Conservation (phyloP, 2,329 filamentous ascomycete genomes). For the Penicillium expansum region DNA sequence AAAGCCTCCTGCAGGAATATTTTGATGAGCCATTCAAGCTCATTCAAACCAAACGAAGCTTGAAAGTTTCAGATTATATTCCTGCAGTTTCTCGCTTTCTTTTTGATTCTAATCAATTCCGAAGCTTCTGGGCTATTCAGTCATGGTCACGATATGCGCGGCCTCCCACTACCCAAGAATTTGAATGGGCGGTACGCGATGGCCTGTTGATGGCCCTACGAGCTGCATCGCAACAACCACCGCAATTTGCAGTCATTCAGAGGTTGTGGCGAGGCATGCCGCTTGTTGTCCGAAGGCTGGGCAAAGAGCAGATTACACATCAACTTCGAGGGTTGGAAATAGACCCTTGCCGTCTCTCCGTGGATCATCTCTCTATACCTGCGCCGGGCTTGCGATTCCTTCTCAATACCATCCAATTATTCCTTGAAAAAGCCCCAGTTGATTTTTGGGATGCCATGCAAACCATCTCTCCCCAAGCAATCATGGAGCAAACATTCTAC, state of each 20-base stretch:
- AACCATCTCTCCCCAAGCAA: constrained; percentile 71
- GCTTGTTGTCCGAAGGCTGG: constrained; percentile 70
- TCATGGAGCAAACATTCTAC: constrained; percentile 80
- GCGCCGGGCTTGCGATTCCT: constrained; percentile 64
- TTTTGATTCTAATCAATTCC: constrained; percentile 66
- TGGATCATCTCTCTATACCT: constrained; percentile 66
- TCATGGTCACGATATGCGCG: constrained; percentile 67
- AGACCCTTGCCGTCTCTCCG: constrained; percentile 58
- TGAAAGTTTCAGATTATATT: constrained; percentile 72
- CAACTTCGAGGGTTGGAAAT: constrained; percentile 76
- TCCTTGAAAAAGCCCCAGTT: constrained; percentile 71
- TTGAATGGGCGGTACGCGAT: constrained; percentile 81
- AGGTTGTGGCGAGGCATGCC: constrained; percentile 77
- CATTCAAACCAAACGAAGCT: constrained; percentile 72
- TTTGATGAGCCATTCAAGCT: constrained; percentile 83
- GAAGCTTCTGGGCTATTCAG: constrained; percentile 65
- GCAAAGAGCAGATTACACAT: constrained; percentile 71
- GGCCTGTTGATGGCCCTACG: constrained; percentile 66
- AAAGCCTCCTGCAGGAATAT: constrained; percentile 52
- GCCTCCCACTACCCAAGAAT: constrained; percentile 67
- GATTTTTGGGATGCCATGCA: constrained; percentile 89
- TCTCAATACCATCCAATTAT: constrained; percentile 65
- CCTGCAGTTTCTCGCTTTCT: constrained; percentile 83
- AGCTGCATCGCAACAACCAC: constrained; percentile 57
- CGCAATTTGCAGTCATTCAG: constrained; percentile 56